Conservation (phyloP, 148 eudicot species). For the Diospyros lotus region DNA sequence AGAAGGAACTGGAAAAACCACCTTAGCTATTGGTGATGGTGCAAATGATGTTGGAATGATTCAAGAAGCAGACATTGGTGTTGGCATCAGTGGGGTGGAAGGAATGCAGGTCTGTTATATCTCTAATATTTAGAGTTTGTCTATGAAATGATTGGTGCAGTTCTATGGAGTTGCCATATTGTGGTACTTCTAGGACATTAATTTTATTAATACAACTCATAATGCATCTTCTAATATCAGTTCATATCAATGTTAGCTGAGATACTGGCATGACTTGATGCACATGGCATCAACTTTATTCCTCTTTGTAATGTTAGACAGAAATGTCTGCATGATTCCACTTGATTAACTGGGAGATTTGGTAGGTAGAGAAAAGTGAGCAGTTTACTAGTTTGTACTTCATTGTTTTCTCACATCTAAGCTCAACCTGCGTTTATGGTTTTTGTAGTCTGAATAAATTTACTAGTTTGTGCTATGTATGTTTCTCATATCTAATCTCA, state of each 20-base stretch:
- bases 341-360: no score
- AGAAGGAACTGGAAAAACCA: constrained; percentile 91
- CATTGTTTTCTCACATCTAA: neutral
- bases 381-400: neutral
- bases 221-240: neutral
- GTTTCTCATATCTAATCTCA: neutral
- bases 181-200: neutral
- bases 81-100: constrained; percentile 95
- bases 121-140: constrained; percentile 5
- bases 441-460: neutral
- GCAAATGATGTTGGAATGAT: constrained; percentile 99
- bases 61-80: constrained; percentile 98
- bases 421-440: neutral
- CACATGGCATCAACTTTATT: no score
- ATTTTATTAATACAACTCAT: neutral
- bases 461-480: neutral
- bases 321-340: no score
- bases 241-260: neutral
- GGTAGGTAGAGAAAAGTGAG: neutral
- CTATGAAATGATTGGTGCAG: neutral
- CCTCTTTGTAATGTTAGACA: no score
- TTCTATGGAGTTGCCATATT: neutral
- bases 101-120: constrained; percentile 90
- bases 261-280: neutral
- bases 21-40: constrained; percentile 95